Evolutionary conservation across 192 early-diverging fungal genomes (phyloP), one percentile per base, ranked within the genome.

Genomic region (Fimicolochytrium jonesii): DNA sequence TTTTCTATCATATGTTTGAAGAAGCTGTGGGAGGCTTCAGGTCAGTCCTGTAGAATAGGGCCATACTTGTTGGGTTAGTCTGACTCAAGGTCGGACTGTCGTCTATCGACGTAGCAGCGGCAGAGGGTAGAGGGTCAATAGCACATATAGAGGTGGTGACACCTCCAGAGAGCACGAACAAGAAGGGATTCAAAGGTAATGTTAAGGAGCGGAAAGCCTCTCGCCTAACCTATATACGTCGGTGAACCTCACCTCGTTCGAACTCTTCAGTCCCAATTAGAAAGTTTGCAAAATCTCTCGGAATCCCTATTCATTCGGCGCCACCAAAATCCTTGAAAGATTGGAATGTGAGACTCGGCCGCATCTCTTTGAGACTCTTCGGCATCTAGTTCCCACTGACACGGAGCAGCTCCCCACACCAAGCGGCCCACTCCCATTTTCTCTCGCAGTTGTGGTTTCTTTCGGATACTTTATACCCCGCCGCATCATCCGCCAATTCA

Each of bases 401-500:
- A 11, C 37, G 10, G 37, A 11, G 37, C 37, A 39, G 41, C 41
- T 18, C 41, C 41, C 5, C 20, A 20, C 61, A 64, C 28, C 37
- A 15, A 20, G 39, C 13, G 23, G 39, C 23, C n/a, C 36, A 4
- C 25, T 30, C n/a, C 48, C 45, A 4, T 94, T 86, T 66, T 90
- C 93, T 70, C 71, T 97, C 34, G 94, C 89, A 6, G 75, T 94
- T 0, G 93, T 94, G n/a, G 90, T 94, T 0, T 94, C 92, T 0
- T 97, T 95, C 80, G 93, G 94, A 5, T 90, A 87, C 61, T 93
- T 95, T 58, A 60, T 97, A 23, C 87, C 94, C 1, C 47, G 66
- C n/a, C 33, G 75, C 26, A 69, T 97, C n/a, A 85, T 95, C 45
- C 56, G 69, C 1, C 56, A 73, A 1, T 91, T 95, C 64, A 76